Conservation (phyloP, 495 filamentous ascomycete genomes). For the Sphaerosporella brunnea region DNA sequence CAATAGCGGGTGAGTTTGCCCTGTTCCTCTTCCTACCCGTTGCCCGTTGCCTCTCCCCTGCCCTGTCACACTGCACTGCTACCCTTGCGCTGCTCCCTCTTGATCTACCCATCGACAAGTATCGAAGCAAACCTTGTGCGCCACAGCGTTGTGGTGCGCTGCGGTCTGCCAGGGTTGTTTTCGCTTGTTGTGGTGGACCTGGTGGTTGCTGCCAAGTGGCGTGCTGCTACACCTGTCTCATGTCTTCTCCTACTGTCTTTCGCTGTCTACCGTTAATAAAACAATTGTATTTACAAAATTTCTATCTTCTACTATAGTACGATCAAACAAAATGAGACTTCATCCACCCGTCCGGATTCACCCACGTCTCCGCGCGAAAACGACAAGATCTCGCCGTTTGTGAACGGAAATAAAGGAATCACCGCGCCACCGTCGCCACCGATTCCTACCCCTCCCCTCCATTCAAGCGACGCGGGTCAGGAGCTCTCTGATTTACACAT, state of each 20-base stretch:
- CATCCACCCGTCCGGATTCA: slow-evolving; percentile 22
- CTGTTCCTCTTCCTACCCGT: slow-evolving; percentile 26
- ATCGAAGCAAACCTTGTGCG: neutral
- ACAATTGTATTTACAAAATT: slow-evolving; percentile 15
- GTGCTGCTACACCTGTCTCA: slow-evolving; percentile 22
- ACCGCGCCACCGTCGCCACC: slow-evolving; percentile 25
- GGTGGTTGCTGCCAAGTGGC: neutral
- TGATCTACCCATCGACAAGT: no score
- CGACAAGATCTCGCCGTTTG: slow-evolving; percentile 15
- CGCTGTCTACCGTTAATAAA: slow-evolving; percentile 7
- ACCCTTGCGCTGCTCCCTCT: no score
- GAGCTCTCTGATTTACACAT: slow-evolving; percentile 26
- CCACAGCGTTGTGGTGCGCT: neutral
- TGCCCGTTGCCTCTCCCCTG: slow-evolving; percentile 26
- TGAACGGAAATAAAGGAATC: slow-evolving; percentile 26
- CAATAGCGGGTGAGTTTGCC: slow-evolving; percentile 27
- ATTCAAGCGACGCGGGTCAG: slow-evolving; percentile 19
- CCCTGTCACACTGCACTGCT: no score
- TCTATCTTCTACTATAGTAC: slow-evolving; percentile 20
- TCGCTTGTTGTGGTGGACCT: neutral
- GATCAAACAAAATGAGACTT: slow-evolving; percentile 27
- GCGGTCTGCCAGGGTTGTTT: neutral
- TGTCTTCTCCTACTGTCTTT: slow-evolving; percentile 12
- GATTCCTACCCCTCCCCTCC: slow-evolving; percentile 26
- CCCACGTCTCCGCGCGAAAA: slow-evolving; percentile 21